Conservation (phyloP, 1,139 yeast species). For the Candida glucosophila region DNA sequence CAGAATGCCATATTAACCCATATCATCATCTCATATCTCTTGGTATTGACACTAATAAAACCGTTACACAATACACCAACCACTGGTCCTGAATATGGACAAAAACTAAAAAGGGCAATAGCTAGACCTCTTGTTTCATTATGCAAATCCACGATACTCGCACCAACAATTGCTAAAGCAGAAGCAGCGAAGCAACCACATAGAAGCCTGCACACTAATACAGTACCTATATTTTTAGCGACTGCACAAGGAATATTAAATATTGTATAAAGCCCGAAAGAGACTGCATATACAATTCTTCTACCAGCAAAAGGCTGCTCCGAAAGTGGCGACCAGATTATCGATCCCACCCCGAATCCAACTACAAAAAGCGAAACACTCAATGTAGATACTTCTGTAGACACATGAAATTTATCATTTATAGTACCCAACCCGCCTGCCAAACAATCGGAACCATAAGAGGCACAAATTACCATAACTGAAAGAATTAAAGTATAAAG, state of each 20-base stretch:
- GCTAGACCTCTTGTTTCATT: slow-evolving; percentile 79
- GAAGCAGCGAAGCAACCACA: slow-evolving; percentile 85
- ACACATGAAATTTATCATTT: slow-evolving; percentile 54
- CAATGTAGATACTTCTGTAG: slow-evolving; percentile 69
- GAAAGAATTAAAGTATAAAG: slow-evolving; percentile 59
- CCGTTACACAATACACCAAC: slow-evolving; percentile 88
- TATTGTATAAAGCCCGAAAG: slow-evolving; percentile 64
- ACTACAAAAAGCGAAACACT: slow-evolving; percentile 81
- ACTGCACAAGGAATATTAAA: slow-evolving; percentile 88
- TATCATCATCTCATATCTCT: slow-evolving; percentile 59
- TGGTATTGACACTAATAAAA: slow-evolving; percentile 64
- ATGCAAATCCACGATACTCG: slow-evolving; percentile 81
- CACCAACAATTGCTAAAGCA: slow-evolving; percentile 82
- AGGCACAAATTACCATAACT: slow-evolving; percentile 70
- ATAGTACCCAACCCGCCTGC: slow-evolving; percentile 76
- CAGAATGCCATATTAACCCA: slow-evolving; percentile 94
- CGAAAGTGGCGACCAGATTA: slow-evolving; percentile 83
- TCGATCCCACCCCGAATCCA: slow-evolving; percentile 83
- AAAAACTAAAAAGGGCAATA: slow-evolving; percentile 83
- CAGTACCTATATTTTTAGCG: slow-evolving; percentile 74
- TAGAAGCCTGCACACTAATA: slow-evolving; percentile 71
- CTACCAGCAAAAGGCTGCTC: slow-evolving; percentile 70
- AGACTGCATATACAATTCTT: slow-evolving; percentile 71
- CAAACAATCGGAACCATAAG: slow-evolving; percentile 83
- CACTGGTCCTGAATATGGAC: slow-evolving; percentile 91